Base-by-base conservation (phyloP, 306 rosid species). In the Cicer pinnatifidum region DNA sequence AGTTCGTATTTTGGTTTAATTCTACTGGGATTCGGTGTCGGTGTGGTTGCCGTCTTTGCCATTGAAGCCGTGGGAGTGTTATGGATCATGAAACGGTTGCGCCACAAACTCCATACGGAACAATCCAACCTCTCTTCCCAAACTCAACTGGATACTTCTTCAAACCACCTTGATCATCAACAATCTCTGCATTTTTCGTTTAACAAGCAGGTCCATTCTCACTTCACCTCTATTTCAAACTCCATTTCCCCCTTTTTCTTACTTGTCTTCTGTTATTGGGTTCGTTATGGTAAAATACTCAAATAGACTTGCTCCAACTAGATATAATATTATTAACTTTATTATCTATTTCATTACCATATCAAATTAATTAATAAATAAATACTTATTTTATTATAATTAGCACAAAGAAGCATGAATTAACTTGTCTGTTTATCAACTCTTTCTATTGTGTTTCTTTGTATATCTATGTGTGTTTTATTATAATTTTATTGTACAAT, bases 11-110 rank as follows among this genome's bases (percentile, higher is more conserved):
- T 74, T 41, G 70, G 79, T 67, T 75, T 72, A 76, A 75, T 88
- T 61, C 52, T 88, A 1, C 8, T 88, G 3, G 98, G 97, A 11
- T 89, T 94, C 47, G 58, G 62, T 23, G 78, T 88, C 61, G 99
- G 99, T 9, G 96, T 75, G 5, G 65, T 78, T 71, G 80, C 82
- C 6, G 78, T 89, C 72, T 11, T 91, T 46, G 90, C 84, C 5
- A 78, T 72, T 5, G 86, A 91, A 86, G 95, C 89, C 6, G 5
- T 85, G 53, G 86, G 78, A 28, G 58, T 84, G 23, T 76, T 64
- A 9, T 43, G 86, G 67, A 43, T 91, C 81, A 37, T 91, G 45
- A 82, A 78, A 19, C 76, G 94, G 82, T 81, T 94, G 76, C 82
- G 72, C 20, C 68, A 38, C 73, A 87, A 80, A 81, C 57, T 67